Percentiles rank a stretch among this genome's conserved stretches.
These are phyloP conservation scores for Lepidium campestre DNA, from an alignment of 441 rosid genomes.

Conservation along the genomic window DNA sequence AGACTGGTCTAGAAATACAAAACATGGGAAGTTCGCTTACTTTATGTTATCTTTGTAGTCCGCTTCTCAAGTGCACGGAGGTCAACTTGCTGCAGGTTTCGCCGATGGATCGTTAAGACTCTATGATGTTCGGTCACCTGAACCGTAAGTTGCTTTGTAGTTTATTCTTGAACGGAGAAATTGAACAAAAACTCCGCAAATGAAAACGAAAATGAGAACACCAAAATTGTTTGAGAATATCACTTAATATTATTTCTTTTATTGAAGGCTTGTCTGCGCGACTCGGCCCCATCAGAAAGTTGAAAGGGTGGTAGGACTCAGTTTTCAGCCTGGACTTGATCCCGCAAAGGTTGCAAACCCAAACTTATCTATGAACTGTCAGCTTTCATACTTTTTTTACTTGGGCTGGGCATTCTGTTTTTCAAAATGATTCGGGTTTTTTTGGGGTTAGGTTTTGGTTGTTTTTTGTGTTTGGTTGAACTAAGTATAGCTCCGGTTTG, in stretches of 20 bases:
- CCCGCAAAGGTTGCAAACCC: slow-evolving; percentile 55
- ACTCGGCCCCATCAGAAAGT: slow-evolving; percentile 70
- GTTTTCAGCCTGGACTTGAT: slow-evolving; percentile 97
- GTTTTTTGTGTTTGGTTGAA: not conserved
- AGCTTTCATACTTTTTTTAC: not conserved
- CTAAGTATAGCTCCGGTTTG: not conserved
- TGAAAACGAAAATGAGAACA: not conserved
- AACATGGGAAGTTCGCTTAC: not conserved
- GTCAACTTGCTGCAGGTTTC: slow-evolving; percentile 89
- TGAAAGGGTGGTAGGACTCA: slow-evolving; percentile 85
- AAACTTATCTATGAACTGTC: slow-evolving; percentile 3
- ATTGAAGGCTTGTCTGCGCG: slow-evolving; percentile 65
- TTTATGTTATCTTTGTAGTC: slow-evolving; percentile 40
- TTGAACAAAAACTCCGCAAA: not conserved
- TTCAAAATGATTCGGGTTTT: not conserved
- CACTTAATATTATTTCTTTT: not conserved
- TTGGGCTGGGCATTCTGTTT: not conserved
- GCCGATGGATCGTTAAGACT: slow-evolving; percentile 86
- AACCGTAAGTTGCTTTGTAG: slow-evolving; percentile 47
- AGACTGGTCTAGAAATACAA: not conserved
- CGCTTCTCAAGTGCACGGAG: slow-evolving; percentile 92
- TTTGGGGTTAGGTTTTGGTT: not conserved
- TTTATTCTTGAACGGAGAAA: not conserved
- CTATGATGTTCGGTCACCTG: slow-evolving; percentile 86
- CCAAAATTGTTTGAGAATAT: not conserved